A percentile compares a stretch with the other conserved stretches of the same genome.
Conservation (phyloP, 2,329 filamentous ascomycete species). For the Rhynchosporium graminicola region DNA sequence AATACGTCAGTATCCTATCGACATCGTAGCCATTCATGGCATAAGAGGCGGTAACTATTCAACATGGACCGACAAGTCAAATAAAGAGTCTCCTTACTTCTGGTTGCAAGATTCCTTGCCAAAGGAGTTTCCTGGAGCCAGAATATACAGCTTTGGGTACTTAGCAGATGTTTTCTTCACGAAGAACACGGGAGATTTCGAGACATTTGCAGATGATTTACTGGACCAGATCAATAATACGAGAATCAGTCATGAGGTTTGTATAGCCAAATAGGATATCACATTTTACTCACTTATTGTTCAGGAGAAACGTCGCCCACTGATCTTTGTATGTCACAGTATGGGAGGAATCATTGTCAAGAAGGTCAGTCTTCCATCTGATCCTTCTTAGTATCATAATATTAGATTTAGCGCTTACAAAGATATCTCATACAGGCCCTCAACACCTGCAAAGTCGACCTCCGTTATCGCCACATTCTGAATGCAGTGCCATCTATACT, state of each 20-base stretch:
- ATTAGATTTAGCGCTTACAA: background rate
- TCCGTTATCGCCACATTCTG: conserved; percentile 31
- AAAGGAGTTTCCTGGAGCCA: conserved; percentile 26
- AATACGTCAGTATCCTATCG: conserved; percentile 17
- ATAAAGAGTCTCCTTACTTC: conserved; percentile 15
- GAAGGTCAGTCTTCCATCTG: conserved; percentile 12
- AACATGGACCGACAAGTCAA: conserved; percentile 31
- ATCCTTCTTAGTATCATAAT: background rate
- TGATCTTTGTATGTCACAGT: conserved; percentile 33
- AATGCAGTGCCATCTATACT: conserved; percentile 39
- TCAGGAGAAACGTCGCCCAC: conserved; percentile 15
- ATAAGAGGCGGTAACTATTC: conserved; percentile 27
- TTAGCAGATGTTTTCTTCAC: conserved; percentile 24
- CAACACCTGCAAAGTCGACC: conserved; percentile 4
- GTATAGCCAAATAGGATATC: background rate
- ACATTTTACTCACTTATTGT: background rate
- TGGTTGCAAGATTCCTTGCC: conserved; percentile 33
- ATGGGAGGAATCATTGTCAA: conserved; percentile 33
- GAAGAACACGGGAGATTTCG: conserved; percentile 21
- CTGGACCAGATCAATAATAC: conserved; percentile 21
- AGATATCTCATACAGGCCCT: conserved; percentile 16
- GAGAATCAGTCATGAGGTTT: background rate
- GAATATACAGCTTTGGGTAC: conserved; percentile 34
- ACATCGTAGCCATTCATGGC: conserved; percentile 31
- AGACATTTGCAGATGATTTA: conserved; percentile 22